These are phyloP conservation scores for Daucus carota DNA, from an alignment of 129 eudicot species.

Conservation along the genomic window DH1_v3.0 NC_030384.2:33087001-33087500, in stretches of 20 bases:
- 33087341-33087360: constrained; percentile 40
- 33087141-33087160: not conserved
- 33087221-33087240: not conserved
- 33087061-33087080: not conserved
- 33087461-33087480: constrained; percentile 48
- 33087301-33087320: constrained; percentile 69
- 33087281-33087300: constrained; percentile 56
- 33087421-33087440: constrained; percentile 87
- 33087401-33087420: constrained; percentile 88
- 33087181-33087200: not conserved
- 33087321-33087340: constrained; percentile 28
- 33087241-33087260: constrained; percentile 51
- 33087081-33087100: not conserved
- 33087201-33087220: not conserved
- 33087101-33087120: not conserved
- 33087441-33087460: constrained; percentile 95
- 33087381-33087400: constrained; percentile 77
- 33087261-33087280: constrained; percentile 49
- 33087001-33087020: not conserved
- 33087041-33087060: not conserved
- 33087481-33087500: constrained; percentile 57
- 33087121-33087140: not conserved
- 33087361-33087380: constrained; percentile 54
- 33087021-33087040: not conserved
- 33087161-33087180: not conserved